Percentiles rank a stretch among this genome's conserved stretches.
Conservation (phyloP, 2,329 filamentous ascomycete genomes). For the Fusarium newnesense region DNA sequence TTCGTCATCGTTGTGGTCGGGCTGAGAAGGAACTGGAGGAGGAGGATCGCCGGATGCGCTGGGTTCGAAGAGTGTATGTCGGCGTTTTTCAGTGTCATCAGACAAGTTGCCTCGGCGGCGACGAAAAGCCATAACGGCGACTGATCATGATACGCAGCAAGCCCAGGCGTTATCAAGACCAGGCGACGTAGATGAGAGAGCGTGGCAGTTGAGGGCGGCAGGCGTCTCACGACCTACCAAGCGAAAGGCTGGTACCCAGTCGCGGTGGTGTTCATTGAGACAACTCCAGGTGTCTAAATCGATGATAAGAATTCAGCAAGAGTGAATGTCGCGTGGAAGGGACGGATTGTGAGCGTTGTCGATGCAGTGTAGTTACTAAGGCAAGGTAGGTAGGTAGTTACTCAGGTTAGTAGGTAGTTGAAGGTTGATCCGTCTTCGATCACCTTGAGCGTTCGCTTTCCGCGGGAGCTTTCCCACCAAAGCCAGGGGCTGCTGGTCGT, state of each 20-base stretch:
- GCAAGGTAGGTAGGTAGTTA: not conserved
- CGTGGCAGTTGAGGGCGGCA: constrained; percentile 30
- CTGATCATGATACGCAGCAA: constrained; percentile 52
- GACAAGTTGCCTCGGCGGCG: constrained; percentile 69
- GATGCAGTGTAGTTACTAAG: constrained; percentile 1
- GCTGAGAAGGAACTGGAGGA: constrained; percentile 37
- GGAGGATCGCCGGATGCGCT: constrained; percentile 44
- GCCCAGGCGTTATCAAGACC: constrained; percentile 36
- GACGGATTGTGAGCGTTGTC: constrained; percentile 18
- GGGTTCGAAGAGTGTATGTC: constrained; percentile 56
- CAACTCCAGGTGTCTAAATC: constrained; percentile 17
- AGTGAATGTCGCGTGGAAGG: constrained; percentile 15
- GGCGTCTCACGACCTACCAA: constrained; percentile 43
- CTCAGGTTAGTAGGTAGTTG: not conserved
- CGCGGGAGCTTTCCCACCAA: constrained; percentile 33
- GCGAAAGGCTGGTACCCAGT: constrained; percentile 36
- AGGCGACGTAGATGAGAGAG: constrained; percentile 23
- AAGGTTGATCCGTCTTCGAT: constrained; percentile 27
- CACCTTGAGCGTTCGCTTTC: constrained; percentile 29
- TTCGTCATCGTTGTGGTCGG: constrained; percentile 33
- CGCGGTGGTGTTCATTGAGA: constrained; percentile 39
- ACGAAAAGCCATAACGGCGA: constrained; percentile 66
- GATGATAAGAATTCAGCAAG: constrained; percentile 11
- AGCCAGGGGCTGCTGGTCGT: constrained; percentile 36
- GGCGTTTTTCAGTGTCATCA: constrained; percentile 69